Evolutionary conservation across 2,329 filamentous ascomycete genomes (phyloP).

Genomic region (Ceratocystis albifundus): DNA sequence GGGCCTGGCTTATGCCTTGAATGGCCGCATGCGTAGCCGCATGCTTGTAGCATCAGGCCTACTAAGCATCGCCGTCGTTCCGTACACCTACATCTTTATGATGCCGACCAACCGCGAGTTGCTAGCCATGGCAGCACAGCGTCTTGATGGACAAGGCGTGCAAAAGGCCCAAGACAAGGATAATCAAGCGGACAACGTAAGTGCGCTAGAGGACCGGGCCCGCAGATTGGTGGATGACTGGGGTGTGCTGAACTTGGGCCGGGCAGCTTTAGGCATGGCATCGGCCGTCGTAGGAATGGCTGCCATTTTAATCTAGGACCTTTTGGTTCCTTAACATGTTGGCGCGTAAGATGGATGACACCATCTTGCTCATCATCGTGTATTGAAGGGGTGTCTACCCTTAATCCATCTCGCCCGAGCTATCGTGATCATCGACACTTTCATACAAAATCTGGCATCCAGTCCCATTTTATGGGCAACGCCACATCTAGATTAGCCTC

Average conservation of each 20-base stretch:
- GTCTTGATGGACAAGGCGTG: conserved; percentile 5
- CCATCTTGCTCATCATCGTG: neutral
- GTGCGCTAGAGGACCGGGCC: conserved; percentile 8
- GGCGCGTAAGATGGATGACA: neutral
- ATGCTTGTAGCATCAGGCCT: neutral
- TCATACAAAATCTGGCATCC: conserved; percentile 31
- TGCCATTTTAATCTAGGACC: conserved; percentile 11
- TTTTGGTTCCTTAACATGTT: neutral
- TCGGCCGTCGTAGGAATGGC: conserved; percentile 14
- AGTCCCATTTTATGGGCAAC: conserved; percentile 42
- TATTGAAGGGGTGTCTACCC: neutral
- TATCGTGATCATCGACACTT: conserved; percentile 2
- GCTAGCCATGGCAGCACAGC: conserved; percentile 9
- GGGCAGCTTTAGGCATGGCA: conserved; percentile 10
- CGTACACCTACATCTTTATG: conserved; percentile 18
- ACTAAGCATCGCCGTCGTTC: conserved; percentile 9
- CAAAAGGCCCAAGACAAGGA: neutral
- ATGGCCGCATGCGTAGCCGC: neutral
- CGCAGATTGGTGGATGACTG: conserved; percentile 18
- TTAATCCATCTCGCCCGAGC: neutral
- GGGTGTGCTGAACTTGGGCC: conserved; percentile 20
- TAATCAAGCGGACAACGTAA: neutral
- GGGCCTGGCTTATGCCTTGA: conserved; percentile 4
- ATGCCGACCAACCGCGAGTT: conserved; percentile 19
- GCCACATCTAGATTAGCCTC: conserved; percentile 46